Conservation (phyloP, 371 early-diverging fungal genomes). For the Rhizopus arrhizus region DNA sequence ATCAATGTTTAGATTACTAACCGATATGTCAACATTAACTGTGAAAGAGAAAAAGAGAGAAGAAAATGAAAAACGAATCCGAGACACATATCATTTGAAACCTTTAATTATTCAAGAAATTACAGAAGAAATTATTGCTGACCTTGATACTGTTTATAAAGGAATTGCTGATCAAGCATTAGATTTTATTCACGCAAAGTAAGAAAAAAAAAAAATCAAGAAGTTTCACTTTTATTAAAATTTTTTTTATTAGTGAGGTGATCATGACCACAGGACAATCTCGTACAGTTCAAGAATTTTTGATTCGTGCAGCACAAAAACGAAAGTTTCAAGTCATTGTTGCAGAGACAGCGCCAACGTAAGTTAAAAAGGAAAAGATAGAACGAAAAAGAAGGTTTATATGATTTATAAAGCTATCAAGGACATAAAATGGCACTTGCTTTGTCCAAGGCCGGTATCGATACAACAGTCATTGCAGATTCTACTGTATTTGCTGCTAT, state of each 20-base stretch:
- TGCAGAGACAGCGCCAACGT: constrained; percentile 84
- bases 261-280: constrained; percentile 93
- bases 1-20: constrained; percentile 67
- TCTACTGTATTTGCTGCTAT: constrained; percentile 95
- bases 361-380: not conserved
- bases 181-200: constrained; percentile 91
- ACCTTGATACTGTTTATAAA: constrained; percentile 70
- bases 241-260: constrained; percentile 70
- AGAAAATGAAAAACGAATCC: no score
- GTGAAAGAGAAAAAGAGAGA: constrained; percentile 30
- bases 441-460: constrained; percentile 82
- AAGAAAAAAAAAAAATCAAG: constrained; percentile 20
- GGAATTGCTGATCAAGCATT: constrained; percentile 80
- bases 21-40: constrained; percentile 42
- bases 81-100: constrained; percentile 56
- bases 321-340: constrained; percentile 93
- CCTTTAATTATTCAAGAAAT: constrained; percentile 80
- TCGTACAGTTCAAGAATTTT: constrained; percentile 82
- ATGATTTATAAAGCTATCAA: constrained; percentile 49
- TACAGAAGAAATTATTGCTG: constrained; percentile 81
- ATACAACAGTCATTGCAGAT: constrained; percentile 92
- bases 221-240: no score
- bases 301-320: constrained; percentile 82
- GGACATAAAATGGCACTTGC: constrained; percentile 86
- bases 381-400: not conserved